Conservation (phyloP, 805 yeast genomes). For the Saccharomyces eubayanus region DNA sequence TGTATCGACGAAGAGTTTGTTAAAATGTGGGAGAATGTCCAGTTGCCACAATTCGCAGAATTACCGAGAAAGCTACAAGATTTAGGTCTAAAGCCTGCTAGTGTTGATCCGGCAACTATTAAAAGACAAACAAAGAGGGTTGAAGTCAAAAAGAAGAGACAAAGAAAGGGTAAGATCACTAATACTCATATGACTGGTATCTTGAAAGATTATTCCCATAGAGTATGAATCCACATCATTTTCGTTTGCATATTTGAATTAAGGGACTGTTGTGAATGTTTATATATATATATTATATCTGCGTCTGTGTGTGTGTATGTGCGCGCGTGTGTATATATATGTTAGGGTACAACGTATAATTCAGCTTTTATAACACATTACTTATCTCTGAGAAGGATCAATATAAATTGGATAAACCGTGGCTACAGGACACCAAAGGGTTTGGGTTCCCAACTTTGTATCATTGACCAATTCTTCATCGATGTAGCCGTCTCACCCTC, state of each 20-base stretch:
- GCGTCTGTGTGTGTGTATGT: neutral
- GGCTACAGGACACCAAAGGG: constrained; percentile 44
- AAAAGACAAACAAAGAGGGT: constrained; percentile 50
- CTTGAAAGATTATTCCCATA: constrained; percentile 64
- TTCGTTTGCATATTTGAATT: neutral
- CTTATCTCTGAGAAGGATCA: neutral
- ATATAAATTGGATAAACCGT: neutral
- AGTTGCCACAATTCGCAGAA: constrained; percentile 74
- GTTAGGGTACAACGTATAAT: neutral
- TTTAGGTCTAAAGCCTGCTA: constrained; percentile 90
- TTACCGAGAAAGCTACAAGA: constrained; percentile 70
- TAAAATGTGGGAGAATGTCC: constrained; percentile 68
- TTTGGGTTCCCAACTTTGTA: constrained; percentile 40
- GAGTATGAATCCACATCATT: constrained; percentile 18
- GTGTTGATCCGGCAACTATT: constrained; percentile 93
- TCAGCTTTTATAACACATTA: neutral
- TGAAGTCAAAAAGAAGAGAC: constrained; percentile 79
- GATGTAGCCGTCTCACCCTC: neutral
- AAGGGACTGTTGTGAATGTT: neutral
- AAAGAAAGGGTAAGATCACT: constrained; percentile 88
- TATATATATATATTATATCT: too few species aligned
- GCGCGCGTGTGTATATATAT: too few species aligned
- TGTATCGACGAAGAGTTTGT: constrained; percentile 73
- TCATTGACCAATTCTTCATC: constrained; percentile 4
- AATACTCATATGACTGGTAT: constrained; percentile 96